These are phyloP conservation scores for Suillus bovinus DNA, from an alignment of 768 basidiomycete genomes.

Conservation along the genomic window DNA sequence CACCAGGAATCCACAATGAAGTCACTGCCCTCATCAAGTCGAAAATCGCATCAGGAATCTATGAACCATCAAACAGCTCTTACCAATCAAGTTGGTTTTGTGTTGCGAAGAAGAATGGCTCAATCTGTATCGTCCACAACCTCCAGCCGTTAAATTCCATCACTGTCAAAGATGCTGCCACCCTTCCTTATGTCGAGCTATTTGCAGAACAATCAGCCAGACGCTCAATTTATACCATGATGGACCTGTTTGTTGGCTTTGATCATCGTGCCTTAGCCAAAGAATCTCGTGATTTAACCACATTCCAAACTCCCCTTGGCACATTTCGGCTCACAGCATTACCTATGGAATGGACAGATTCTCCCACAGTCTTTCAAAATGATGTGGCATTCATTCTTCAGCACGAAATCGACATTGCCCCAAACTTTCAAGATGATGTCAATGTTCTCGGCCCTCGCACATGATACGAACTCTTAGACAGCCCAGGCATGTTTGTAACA, in stretches of 20 bases:
- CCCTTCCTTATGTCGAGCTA: slow-evolving; percentile 15
- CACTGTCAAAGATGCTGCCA: slow-evolving; percentile 6
- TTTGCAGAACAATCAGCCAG: no score
- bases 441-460: slow-evolving; percentile 24
- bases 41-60: no score
- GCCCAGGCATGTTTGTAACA: slow-evolving; percentile 16
- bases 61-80: slow-evolving; percentile 36
- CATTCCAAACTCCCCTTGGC: slow-evolving; percentile 11
- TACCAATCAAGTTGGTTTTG: slow-evolving; percentile 43
- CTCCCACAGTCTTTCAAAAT: slow-evolving; percentile 39
- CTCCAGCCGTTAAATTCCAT: slow-evolving; percentile 22
- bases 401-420: slow-evolving; percentile 14
- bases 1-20: no score
- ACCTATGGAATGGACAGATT: slow-evolving; percentile 46
- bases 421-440: slow-evolving; percentile 27
- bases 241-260: no score
- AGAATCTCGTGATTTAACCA: no score
- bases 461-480: slow-evolving; percentile 20
- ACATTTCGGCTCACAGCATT: slow-evolving; percentile 28
- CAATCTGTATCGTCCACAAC: slow-evolving; percentile 22
- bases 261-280: no score
- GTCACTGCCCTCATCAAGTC: no score
- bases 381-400: slow-evolving; percentile 29
- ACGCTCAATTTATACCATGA: no score
- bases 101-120: slow-evolving; percentile 30